phyloP scores from a whole-genome alignment of 805 yeast genomes.

The Pichia heedii region DNA sequence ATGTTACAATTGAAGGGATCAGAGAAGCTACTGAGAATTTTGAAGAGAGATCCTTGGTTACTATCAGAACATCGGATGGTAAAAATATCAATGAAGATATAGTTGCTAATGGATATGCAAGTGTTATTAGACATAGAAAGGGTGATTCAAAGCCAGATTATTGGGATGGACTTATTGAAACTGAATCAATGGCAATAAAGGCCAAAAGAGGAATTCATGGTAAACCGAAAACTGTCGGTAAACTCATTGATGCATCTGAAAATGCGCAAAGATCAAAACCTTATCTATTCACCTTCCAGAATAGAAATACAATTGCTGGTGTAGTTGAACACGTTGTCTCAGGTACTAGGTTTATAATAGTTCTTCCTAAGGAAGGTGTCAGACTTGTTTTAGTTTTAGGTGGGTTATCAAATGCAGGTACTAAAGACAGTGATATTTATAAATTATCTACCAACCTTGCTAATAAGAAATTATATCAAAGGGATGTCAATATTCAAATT shows the following conservation, averaged over 20 bases:
- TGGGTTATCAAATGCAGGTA: slow-evolving; percentile 46
- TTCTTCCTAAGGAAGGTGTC: slow-evolving; percentile 62
- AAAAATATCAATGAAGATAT: slow-evolving; percentile 52
- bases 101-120: slow-evolving; percentile 60
- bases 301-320: slow-evolving; percentile 56
- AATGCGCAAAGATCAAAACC: slow-evolving; percentile 62
- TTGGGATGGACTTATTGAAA: slow-evolving; percentile 71
- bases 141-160: slow-evolving; percentile 61
- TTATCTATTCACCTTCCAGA: slow-evolving; percentile 58
- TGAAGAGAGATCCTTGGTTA: slow-evolving; percentile 60
- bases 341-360: slow-evolving; percentile 58
- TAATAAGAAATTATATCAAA: slow-evolving; percentile 50
- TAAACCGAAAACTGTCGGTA: slow-evolving; percentile 48
- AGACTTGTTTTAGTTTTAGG: slow-evolving; percentile 66
- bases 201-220: slow-evolving; percentile 55
- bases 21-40: slow-evolving; percentile 52
- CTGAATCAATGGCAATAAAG: slow-evolving; percentile 52
- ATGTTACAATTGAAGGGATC: slow-evolving; percentile 51
- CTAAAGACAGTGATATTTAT: slow-evolving; percentile 28
- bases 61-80: slow-evolving; percentile 41
- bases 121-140: slow-evolving; percentile 71
- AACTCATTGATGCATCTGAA: slow-evolving; percentile 76
- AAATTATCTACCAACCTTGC: slow-evolving; percentile 48
- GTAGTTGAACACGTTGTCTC: slow-evolving; percentile 64
- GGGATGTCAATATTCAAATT: slow-evolving; percentile 63